Evolutionary conservation across 163 green algal species (phyloP).

Genomic region (Prototheca cutis): DNA sequence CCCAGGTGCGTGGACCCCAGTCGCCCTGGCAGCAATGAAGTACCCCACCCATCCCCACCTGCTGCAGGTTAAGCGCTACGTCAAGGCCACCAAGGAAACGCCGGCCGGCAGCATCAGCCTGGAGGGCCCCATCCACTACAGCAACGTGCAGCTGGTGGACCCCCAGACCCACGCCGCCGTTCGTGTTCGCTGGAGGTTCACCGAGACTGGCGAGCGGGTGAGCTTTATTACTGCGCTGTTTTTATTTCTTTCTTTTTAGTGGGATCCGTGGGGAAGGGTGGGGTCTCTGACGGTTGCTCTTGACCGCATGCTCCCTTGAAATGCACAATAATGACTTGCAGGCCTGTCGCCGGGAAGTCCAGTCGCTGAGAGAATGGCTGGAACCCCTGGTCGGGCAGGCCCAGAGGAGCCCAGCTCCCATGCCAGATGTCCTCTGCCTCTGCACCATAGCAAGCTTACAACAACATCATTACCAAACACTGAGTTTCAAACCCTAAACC

Average conservation of each 20-base stretch:
- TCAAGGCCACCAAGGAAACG: slow-evolving; percentile 37
- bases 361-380: background rate
- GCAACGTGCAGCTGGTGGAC: slow-evolving; percentile 59
- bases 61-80: slow-evolving; percentile 37
- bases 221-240: background rate
- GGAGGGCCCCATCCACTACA: slow-evolving; percentile 57
- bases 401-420: background rate
- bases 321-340: background rate
- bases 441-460: too few species aligned
- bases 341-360: background rate
- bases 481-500: background rate
- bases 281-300: too few species aligned
- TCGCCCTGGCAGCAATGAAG: too few species aligned
- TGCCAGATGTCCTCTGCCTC: too few species aligned
- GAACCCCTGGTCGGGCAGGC: background rate
- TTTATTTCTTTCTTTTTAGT: background rate
- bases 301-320: too few species aligned
- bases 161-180: slow-evolving; percentile 43
- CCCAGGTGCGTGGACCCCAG: too few species aligned
- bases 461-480: too few species aligned
- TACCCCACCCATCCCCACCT: too few species aligned
- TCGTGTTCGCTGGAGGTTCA: slow-evolving; percentile 29
- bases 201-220: slow-evolving; percentile 43
- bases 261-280: too few species aligned
- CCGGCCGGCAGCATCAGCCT: slow-evolving; percentile 34